Evolutionary conservation across 2,329 filamentous ascomycete species (phyloP).

Genomic region (Apiospora rasikravindrae): DNA sequence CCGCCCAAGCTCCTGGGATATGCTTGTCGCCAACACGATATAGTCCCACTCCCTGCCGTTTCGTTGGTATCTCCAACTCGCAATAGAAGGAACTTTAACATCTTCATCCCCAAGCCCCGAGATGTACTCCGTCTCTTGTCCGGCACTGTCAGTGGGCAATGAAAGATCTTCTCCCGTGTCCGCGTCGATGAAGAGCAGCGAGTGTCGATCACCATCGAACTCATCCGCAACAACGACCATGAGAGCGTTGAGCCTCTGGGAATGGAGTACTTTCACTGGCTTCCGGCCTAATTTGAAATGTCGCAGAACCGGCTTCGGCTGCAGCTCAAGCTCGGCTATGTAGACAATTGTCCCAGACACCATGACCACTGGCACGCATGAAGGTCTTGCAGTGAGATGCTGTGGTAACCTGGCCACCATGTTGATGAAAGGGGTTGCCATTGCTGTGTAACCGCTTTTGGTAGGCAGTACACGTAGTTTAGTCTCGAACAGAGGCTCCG

Average conservation of each 20-base stretch:
- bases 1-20: constrained; percentile 47
- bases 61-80: constrained; percentile 67
- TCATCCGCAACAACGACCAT: constrained; percentile 56
- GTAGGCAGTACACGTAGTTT: constrained; percentile 58
- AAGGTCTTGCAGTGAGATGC: constrained; percentile 44
- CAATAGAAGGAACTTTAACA: constrained; percentile 64
- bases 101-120: constrained; percentile 60
- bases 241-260: constrained; percentile 55
- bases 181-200: constrained; percentile 62
- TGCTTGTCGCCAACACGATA: constrained; percentile 62
- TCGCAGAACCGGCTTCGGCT: constrained; percentile 38
- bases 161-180: constrained; percentile 60
- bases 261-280: constrained; percentile 60
- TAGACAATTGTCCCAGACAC: constrained; percentile 56
- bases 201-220: constrained; percentile 41
- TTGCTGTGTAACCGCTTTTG: constrained; percentile 52
- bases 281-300: constrained; percentile 43
- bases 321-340: constrained; percentile 55
- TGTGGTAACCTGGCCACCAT: constrained; percentile 50
- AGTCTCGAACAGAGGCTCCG: constrained; percentile 40
- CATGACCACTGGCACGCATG: constrained; percentile 53
- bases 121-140: constrained; percentile 51
- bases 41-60: constrained; percentile 65
- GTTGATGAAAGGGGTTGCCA: constrained; percentile 53
- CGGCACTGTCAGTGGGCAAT: constrained; percentile 45